Conservation (phyloP, 2,329 filamentous ascomycete species). For the Spiromastix sp. region DNA sequence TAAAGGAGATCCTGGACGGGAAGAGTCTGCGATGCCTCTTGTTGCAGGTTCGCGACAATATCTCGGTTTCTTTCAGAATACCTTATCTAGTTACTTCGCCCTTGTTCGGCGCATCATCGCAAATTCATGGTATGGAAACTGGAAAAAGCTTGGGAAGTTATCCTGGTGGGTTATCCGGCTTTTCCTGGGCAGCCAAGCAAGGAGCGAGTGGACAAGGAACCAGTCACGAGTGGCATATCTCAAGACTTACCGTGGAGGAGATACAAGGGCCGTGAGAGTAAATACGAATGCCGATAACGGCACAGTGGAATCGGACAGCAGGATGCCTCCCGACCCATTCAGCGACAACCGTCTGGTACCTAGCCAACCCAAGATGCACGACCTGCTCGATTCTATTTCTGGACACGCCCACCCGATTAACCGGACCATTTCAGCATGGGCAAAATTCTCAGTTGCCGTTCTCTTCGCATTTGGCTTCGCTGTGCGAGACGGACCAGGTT, state of each 20-base stretch:
- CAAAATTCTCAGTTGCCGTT: conserved; percentile 38
- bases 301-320: too few relatives aligned
- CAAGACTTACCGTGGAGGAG: too few relatives aligned
- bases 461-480: conserved; percentile 40
- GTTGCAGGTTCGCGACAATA: neutral
- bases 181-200: conserved; percentile 15
- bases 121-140: conserved; percentile 25
- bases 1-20: neutral
- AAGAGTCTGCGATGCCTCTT: too few relatives aligned
- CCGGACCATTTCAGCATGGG: conserved; percentile 21
- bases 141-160: conserved; percentile 20
- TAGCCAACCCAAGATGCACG: too few relatives aligned
- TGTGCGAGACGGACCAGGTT: conserved; percentile 35
- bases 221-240: too few relatives aligned
- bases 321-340: too few relatives aligned
- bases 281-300: too few relatives aligned
- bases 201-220: conserved; percentile 10
- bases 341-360: too few relatives aligned
- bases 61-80: neutral
- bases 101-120: conserved; percentile 22
- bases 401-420: neutral
- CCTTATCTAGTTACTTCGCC: neutral
- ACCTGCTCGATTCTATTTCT: too few relatives aligned
- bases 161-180: conserved; percentile 29
- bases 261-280: too few relatives aligned